Evolutionary conservation across 2,329 filamentous ascomycete species (phyloP).

Genomic region (Neoscytalidium dimidiatum): DNA sequence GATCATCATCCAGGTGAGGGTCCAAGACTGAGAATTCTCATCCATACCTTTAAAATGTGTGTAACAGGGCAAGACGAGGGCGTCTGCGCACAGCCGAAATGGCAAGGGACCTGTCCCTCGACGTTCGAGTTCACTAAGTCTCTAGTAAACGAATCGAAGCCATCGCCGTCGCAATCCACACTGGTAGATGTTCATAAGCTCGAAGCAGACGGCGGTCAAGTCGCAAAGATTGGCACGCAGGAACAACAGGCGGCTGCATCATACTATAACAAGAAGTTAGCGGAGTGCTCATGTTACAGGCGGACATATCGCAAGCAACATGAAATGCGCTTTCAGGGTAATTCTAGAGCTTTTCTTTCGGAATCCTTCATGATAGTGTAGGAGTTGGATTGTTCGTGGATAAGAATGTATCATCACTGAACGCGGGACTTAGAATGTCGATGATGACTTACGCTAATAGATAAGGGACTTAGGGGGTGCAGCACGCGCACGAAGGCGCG

Average conservation of each 20-base stretch:
- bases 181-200: neutral
- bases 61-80: neutral
- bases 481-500: neutral
- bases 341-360: conserved; percentile 52
- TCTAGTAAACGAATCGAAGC: no score
- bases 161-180: no score
- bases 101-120: neutral
- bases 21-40: conserved; percentile 12
- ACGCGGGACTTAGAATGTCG: neutral
- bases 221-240: neutral
- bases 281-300: neutral
- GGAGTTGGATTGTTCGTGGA: conserved; percentile 49
- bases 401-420: conserved; percentile 20
- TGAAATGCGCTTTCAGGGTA: conserved; percentile 51
- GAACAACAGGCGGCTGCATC: neutral
- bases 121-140: neutral
- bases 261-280: neutral
- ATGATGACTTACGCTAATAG: conserved; percentile 3
- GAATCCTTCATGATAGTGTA: conserved; percentile 56
- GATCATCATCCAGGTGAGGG: conserved; percentile 57
- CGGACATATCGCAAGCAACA: neutral
- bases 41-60: conserved; percentile 45
- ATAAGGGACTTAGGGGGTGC: neutral
- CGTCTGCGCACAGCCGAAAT: neutral
- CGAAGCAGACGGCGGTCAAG: neutral